phyloP scores from a whole-genome alignment of 148 eudicot genomes.

The Amaranthus cruentus region DNA sequence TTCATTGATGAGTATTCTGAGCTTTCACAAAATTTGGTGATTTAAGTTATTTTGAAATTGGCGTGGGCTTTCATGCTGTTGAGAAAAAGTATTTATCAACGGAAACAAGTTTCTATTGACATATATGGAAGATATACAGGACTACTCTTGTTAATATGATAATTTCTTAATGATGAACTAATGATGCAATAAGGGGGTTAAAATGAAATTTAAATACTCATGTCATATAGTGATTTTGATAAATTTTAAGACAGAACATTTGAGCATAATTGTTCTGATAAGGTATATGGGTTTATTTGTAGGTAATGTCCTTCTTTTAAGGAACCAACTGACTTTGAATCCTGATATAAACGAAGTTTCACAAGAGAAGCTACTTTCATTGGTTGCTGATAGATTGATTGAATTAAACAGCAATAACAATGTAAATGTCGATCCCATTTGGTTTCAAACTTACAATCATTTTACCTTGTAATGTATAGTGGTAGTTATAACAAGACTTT shows the following conservation, averaged over 20 bases:
- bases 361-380: slow-evolving; percentile 86
- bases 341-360: slow-evolving; percentile 73
- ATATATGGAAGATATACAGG: too few species aligned
- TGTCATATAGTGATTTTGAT: neutral
- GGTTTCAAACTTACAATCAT: neutral
- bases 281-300: slow-evolving; percentile 12
- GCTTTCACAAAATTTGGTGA: too few species aligned
- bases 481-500: slow-evolving; percentile 17
- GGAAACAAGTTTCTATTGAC: too few species aligned
- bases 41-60: too few species aligned
- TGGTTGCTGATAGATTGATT: slow-evolving; percentile 83
- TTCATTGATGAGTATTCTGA: too few species aligned
- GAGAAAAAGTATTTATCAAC: too few species aligned
- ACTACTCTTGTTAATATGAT: neutral
- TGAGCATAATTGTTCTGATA: slow-evolving; percentile 4
- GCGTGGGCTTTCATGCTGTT: too few species aligned
- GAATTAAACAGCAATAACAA: slow-evolving; percentile 74
- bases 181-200: too few species aligned
- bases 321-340: slow-evolving; percentile 66
- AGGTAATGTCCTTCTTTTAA: slow-evolving; percentile 86
- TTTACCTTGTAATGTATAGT: neutral
- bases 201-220: too few species aligned
- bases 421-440: slow-evolving; percentile 36
- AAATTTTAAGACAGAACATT: neutral
- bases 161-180: too few species aligned